A percentile compares a stretch with the other conserved stretches of the same genome.
These are phyloP conservation scores for Punica granatum DNA, from an alignment of 345 rosid species.

Conservation along the genomic window DNA sequence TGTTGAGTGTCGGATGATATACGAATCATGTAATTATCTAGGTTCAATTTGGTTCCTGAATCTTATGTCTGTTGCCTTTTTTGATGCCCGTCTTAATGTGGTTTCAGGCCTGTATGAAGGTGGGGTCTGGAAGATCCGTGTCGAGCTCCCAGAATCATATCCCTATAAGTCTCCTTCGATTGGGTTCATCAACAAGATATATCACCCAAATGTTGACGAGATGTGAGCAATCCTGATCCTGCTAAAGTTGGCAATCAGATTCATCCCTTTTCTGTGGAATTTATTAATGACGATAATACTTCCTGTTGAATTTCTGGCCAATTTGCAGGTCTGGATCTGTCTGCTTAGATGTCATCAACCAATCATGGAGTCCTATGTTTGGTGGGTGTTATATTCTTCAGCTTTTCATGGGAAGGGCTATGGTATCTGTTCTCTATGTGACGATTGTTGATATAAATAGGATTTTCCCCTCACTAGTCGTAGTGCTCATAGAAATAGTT, in stretches of 20 bases:
- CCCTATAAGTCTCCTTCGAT: constrained; percentile 72
- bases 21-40: not conserved
- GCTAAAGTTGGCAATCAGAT: not conserved
- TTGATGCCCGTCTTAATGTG: constrained; percentile 7
- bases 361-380: constrained; percentile 82
- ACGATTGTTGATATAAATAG: not conserved
- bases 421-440: not conserved
- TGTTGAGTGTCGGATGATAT: not conserved
- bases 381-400: constrained; percentile 26
- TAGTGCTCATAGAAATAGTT: not conserved
- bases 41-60: not conserved
- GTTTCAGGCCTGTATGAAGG: constrained; percentile 63
- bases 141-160: constrained; percentile 75
- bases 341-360: constrained; percentile 71
- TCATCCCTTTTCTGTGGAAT: not conserved
- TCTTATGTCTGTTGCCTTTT: not conserved
- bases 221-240: constrained; percentile 31
- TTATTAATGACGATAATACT: not conserved
- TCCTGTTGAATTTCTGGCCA: not conserved
- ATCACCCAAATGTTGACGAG: constrained; percentile 75
- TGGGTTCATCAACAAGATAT: constrained; percentile 70
- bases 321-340: constrained; percentile 59
- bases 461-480: not conserved
- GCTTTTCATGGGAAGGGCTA: not conserved
- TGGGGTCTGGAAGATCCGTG: constrained; percentile 64